A percentile compares a stretch with the other conserved stretches of the same genome.
Conservation (phyloP, 1,284 basidiomycete genomes). For the Sporisorium graminicola region DNA sequence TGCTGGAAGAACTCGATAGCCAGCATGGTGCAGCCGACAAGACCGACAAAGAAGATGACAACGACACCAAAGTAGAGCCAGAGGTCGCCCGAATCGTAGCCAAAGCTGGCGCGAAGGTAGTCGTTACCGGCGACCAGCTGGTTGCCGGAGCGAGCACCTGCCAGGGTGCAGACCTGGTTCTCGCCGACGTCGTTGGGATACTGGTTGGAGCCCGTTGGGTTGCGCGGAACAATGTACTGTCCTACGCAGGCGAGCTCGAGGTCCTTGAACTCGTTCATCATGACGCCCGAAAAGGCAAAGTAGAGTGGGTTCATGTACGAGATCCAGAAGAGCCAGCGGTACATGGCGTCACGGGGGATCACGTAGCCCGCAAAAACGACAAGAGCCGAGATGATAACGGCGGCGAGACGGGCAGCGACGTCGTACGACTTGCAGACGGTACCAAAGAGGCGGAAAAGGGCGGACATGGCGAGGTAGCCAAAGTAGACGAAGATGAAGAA, state of each 20-base stretch:
- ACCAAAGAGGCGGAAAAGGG: conserved; percentile 74
- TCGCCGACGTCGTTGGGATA: conserved; percentile 33
- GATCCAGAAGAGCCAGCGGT: conserved; percentile 70
- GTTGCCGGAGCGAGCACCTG: conserved; percentile 35
- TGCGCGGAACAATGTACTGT: conserved; percentile 54
- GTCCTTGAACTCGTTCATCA: conserved; percentile 74
- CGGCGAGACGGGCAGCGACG: conserved; percentile 71
- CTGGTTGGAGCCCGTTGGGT: conserved; percentile 27
- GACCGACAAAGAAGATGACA: conserved; percentile 53
- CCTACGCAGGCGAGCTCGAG: conserved; percentile 48
- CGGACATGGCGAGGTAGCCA: conserved; percentile 70
- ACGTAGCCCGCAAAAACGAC: conserved; percentile 79
- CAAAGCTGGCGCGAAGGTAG: conserved; percentile 51
- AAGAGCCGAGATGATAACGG: conserved; percentile 76
- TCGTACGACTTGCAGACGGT: conserved; percentile 69
- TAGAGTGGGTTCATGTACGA: conserved; percentile 71
- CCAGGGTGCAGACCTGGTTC: conserved; percentile 55
- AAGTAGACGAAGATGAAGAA: conserved; percentile 60
- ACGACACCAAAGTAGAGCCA: conserved; percentile 59
- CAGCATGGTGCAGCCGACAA: conserved; percentile 62
- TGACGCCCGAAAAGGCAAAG: conserved; percentile 74
- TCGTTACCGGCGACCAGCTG: conserved; percentile 42
- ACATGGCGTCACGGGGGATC: conserved; percentile 73
- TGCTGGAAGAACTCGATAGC: conserved; percentile 53
- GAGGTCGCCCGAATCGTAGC: conserved; percentile 35